phyloP scores from a whole-genome alignment of 306 rosid species.

The Amphicarpaea edgeworthii region DNA sequence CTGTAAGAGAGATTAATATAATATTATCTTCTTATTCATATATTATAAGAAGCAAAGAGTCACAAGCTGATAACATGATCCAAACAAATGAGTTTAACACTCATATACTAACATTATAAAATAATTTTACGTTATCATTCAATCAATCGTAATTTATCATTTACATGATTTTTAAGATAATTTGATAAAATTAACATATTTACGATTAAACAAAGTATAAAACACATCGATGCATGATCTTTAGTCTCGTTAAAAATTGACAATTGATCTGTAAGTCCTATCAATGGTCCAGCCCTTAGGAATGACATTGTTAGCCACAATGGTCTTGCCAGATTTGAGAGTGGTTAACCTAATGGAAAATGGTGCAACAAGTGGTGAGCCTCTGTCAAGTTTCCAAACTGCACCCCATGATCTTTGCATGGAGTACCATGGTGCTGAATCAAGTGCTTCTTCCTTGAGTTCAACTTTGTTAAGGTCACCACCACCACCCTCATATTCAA shows the following conservation, averaged over 20 bases:
- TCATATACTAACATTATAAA: too few relatives aligned
- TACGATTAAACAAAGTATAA: too few relatives aligned
- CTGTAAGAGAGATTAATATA: not conserved
- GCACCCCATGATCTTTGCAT: conserved; percentile 82
- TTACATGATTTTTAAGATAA: too few relatives aligned
- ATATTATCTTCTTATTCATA: not conserved
- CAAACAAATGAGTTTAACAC: too few relatives aligned
- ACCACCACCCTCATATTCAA: conserved; percentile 68
- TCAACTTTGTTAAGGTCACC: conserved; percentile 61
- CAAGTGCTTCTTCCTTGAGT: conserved; percentile 58
- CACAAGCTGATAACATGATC: not conserved
- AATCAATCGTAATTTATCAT: too few relatives aligned
- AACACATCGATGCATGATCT: too few relatives aligned
- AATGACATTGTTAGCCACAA: conserved; percentile 62
- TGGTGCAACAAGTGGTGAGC: conserved; percentile 57
- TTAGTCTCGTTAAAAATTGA: conserved; percentile 63
- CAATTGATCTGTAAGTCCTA: conserved; percentile 60
- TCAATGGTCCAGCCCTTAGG: conserved; percentile 71
- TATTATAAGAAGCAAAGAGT: not conserved
- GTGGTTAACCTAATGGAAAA: conserved; percentile 63
- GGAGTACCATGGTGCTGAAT: conserved; percentile 56
- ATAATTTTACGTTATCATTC: too few relatives aligned
- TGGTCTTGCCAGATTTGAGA: conserved; percentile 36
- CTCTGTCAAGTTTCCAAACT: conserved; percentile 63
- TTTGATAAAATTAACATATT: too few relatives aligned